Evolutionary conservation across 2,329 filamentous ascomycete genomes (phyloP).

Genomic region (Aspergillus sp.): DNA sequence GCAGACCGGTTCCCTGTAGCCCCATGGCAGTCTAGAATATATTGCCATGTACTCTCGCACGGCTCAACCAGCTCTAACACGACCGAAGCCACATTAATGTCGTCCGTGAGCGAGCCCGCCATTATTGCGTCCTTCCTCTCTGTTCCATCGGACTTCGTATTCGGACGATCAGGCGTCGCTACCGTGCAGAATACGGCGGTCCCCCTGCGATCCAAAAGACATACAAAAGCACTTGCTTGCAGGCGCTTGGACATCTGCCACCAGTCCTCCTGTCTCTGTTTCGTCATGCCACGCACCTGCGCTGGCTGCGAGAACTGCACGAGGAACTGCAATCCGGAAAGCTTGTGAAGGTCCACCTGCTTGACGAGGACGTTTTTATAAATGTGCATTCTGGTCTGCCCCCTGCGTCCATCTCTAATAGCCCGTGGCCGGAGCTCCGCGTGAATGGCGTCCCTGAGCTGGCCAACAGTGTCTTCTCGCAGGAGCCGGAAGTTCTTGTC

Average conservation of each 20-base stretch:
- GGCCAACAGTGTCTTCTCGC: constrained; percentile 35
- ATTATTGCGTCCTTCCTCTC: constrained; percentile 1
- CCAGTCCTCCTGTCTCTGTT: constrained; percentile 24
- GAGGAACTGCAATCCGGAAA: constrained; percentile 18
- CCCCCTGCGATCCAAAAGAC: constrained; percentile 20
- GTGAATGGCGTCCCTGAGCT: constrained; percentile 32
- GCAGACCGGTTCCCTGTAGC: neutral
- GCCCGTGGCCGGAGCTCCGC: constrained; percentile 8
- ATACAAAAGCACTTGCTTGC: constrained; percentile 29
- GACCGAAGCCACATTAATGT: constrained; percentile 28
- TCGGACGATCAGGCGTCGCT: neutral
- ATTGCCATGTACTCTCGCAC: constrained; percentile 21
- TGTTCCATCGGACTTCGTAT: neutral
- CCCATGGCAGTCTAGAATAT: constrained; percentile 18
- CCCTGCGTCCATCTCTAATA: neutral
- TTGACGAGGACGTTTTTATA: constrained; percentile 7
- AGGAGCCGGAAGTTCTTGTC: constrained; percentile 40
- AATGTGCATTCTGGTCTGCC: constrained; percentile 3
- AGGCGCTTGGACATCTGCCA: constrained; percentile 32
- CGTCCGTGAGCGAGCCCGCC: constrained; percentile 23
- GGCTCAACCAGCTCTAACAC: constrained; percentile 28
- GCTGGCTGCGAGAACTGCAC: constrained; percentile 24
- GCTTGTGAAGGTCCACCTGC: constrained; percentile 17
- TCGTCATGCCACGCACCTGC: constrained; percentile 8
- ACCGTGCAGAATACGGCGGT: constrained; percentile 29